Evolutionary conservation across 345 rosid species (phyloP).

Genomic region (Eucalyptus cloeziana): DNA sequence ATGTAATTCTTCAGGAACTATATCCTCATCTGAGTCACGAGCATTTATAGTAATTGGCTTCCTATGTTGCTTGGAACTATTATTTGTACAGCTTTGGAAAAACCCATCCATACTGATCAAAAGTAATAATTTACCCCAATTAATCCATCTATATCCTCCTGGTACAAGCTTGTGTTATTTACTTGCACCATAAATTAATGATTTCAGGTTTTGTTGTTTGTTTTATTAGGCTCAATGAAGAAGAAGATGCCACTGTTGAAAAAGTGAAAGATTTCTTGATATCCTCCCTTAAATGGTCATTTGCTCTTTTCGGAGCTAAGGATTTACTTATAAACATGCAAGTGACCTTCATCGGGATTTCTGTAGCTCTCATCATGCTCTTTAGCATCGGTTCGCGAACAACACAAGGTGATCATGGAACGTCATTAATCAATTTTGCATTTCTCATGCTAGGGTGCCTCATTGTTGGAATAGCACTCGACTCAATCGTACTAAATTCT

Average conservation of each 20-base stretch:
- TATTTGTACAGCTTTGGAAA: neutral
- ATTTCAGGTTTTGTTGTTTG: neutral
- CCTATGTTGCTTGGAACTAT: neutral
- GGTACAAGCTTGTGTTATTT: neutral
- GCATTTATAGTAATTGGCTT: neutral
- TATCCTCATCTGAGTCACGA: neutral
- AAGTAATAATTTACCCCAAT: neutral
- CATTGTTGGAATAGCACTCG: neutral
- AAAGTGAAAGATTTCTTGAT: neutral
- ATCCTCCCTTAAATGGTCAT: neutral
- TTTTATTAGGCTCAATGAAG: neutral
- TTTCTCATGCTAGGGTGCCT: neutral
- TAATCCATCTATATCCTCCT: neutral
- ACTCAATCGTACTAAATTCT: too few species aligned
- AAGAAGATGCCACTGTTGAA: neutral
- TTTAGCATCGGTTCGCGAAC: neutral
- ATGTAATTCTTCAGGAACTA: neutral
- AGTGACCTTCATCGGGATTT: neutral
- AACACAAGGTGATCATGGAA: neutral
- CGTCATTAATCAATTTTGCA: neutral
- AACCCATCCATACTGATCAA: neutral
- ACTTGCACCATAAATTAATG: neutral
- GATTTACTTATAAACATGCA: neutral
- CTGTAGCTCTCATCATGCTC: neutral
- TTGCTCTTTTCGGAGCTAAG: neutral